Conservation (phyloP, 1,284 basidiomycete genomes). For the Sanguinoderma infundibulare region DNA sequence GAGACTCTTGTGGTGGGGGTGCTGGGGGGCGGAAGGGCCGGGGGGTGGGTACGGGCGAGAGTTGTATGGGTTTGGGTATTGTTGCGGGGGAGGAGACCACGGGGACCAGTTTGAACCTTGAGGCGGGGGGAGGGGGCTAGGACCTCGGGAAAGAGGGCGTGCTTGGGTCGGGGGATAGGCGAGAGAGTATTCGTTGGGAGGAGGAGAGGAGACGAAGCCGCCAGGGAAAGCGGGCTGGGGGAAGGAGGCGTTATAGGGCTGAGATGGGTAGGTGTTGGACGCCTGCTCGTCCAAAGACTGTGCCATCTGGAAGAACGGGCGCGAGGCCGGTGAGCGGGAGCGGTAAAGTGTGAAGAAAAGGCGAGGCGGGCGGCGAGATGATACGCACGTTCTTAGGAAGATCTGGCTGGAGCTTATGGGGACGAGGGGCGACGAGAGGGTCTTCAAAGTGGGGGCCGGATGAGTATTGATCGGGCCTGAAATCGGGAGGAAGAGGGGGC, state of each 20-base stretch:
- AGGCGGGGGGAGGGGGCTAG: conserved; percentile 34
- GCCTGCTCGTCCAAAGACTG: conserved; percentile 48
- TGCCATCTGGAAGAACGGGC: conserved; percentile 56
- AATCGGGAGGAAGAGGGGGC: conserved; percentile 48
- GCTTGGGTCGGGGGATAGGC: conserved; percentile 30
- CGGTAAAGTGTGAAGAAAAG: conserved; percentile 22
- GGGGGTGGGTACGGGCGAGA: conserved; percentile 22
- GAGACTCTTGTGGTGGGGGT: conserved; percentile 28
- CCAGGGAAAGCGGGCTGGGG: conserved; percentile 8
- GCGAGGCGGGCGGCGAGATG: conserved; percentile 6
- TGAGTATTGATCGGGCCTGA: conserved; percentile 30
- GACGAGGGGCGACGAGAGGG: conserved; percentile 70
- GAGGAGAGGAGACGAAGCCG: neutral
- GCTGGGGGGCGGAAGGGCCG: conserved; percentile 22
- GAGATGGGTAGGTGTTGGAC: conserved; percentile 18
- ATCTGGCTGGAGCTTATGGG: conserved; percentile 63
- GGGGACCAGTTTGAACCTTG: conserved; percentile 37
- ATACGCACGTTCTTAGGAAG: conserved; percentile 65
- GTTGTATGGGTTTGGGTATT: conserved; percentile 21
- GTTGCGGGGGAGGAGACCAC: conserved; percentile 33
- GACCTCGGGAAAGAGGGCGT: conserved; percentile 26
- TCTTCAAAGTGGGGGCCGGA: conserved; percentile 55
- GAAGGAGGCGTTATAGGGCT: conserved; percentile 17
- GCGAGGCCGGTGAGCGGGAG: neutral
- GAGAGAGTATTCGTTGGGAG: conserved; percentile 7